Evolutionary conservation across 768 basidiomycete genomes (phyloP), one percentile per base, ranked within the genome.

Genomic region (Lentinus brumalis): DNA sequence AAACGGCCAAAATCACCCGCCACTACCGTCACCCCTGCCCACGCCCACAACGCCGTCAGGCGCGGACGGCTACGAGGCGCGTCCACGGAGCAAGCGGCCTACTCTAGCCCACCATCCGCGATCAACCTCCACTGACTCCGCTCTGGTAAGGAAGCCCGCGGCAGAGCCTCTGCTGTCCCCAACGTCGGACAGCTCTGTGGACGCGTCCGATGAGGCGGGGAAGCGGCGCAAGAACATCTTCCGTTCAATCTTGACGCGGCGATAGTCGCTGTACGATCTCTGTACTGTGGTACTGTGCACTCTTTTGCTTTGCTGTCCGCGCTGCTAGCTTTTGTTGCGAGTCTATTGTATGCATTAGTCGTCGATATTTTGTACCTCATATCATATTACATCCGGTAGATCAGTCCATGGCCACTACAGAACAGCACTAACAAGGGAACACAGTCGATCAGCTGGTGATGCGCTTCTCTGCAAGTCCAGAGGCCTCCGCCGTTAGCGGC

Each of bases 221-320:
- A 77, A 70, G 67, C 69, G 67, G 50, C 62, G 64, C 41, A 79
- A 75, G 61, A 71, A 73, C n/a, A 69, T 82, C 51, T 69, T 82
- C 44, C 81, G 75, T 5, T 75, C 75, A 18, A 70, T 81, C 46
- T 69, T 77, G 60, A 67, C 70, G 41, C 72, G 79, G 56, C 77
- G 75, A 66, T 82, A 67, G 66, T 32, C 49, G 49, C 52, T 30
- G 38, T 44, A 7, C 7, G 5, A 7, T 12, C 44, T 45, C n/a
- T 21, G n/a, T 45, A 21, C 29, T 49, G 46, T 49, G 29, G 8
- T 12, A 49, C 21, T 9, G 5, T 29, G 5, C 7, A 49, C 46
- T 35, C 38, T 18, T 38, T 53, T 41, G 26, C 45, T 18, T 60
- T 44, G 11, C 31, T 40, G 50, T 50, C 26, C 32, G 5, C 6